Percentiles rank a stretch among this genome's conserved stretches.
phyloP scores from a whole-genome alignment of 768 basidiomycete species.

The Lentinula aciculospora region DNA sequence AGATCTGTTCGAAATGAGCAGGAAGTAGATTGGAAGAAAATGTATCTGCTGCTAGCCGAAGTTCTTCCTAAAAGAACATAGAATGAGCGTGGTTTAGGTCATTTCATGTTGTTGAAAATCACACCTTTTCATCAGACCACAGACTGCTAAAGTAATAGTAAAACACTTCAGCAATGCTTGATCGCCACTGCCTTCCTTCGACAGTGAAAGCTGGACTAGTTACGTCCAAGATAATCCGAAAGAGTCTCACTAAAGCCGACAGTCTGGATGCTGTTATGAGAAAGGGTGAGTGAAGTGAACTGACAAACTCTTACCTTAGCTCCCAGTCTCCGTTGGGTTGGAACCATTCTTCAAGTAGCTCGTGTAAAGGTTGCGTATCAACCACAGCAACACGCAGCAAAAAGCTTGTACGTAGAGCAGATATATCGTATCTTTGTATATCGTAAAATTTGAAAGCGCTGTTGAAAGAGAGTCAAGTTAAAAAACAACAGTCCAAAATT shows the following conservation, averaged over 20 bases:
- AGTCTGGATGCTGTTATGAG: slow-evolving; percentile 29
- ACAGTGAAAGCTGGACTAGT: slow-evolving; percentile 56
- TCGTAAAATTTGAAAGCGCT: slow-evolving; percentile 71
- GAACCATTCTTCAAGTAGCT: slow-evolving; percentile 37
- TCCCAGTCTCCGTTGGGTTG: slow-evolving; percentile 37
- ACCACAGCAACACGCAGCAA: slow-evolving; percentile 57
- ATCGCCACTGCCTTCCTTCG: slow-evolving; percentile 65
- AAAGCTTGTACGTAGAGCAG: slow-evolving; percentile 46
- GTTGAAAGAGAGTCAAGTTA: background rate
- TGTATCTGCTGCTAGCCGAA: slow-evolving; percentile 52
- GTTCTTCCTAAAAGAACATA: slow-evolving; percentile 51
- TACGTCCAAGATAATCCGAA: slow-evolving; percentile 61
- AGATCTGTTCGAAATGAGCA: slow-evolving; percentile 59
- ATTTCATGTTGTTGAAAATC: slow-evolving; percentile 9
- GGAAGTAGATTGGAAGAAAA: slow-evolving; percentile 58
- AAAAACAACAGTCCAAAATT: background rate
- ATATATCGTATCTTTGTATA: slow-evolving; percentile 51
- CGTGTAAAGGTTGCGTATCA: slow-evolving; percentile 56
- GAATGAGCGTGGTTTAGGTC: too few species aligned
- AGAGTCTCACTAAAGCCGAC: slow-evolving; percentile 46
- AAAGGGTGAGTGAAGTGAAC: background rate
- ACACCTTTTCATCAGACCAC: slow-evolving; percentile 60
- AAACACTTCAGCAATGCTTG: slow-evolving; percentile 55
- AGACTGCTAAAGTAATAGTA: slow-evolving; percentile 52
- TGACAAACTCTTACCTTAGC: slow-evolving; percentile 34